A percentile compares a stretch with the other conserved stretches of the same genome.
Conservation (phyloP, 192 early-diverging fungal genomes). For the Polychytrium aggregatum region DNA sequence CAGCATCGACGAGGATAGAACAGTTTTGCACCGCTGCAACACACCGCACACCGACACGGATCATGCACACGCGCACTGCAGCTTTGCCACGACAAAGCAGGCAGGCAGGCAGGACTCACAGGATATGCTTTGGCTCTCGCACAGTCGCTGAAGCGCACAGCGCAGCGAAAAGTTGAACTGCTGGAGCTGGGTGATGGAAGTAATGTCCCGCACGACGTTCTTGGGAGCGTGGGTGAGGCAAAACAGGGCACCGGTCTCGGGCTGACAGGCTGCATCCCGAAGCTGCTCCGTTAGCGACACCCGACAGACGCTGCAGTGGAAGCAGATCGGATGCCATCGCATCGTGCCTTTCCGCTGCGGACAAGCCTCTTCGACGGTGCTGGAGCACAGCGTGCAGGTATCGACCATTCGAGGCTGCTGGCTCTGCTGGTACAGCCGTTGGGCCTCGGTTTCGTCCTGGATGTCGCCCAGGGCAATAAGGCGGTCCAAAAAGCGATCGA, state of each 20-base stretch:
- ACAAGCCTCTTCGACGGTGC: no score
- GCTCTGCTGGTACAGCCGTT: no score
- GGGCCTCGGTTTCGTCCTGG: slow-evolving; percentile 28
- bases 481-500: slow-evolving; percentile 64
- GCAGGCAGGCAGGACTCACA: no score
- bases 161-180: slow-evolving; percentile 85
- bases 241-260: slow-evolving; percentile 6
- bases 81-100: no score
- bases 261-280: slow-evolving; percentile 6
- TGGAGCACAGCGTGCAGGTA: no score
- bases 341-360: no score
- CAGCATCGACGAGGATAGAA: no score
- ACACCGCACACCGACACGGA: no score
- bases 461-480: slow-evolving; percentile 54
- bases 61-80: no score
- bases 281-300: slow-evolving; percentile 8
- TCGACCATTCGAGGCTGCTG: no score
- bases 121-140: no score
- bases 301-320: slow-evolving; percentile 62
- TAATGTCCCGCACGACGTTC: slow-evolving; percentile 31
- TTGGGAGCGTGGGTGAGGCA: slow-evolving; percentile 16
- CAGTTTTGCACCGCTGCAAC: no score
- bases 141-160: slow-evolving; percentile 70
- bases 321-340: slow-evolving; percentile 71
- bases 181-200: slow-evolving; percentile 72